Evolutionary conservation across 768 basidiomycete genomes (phyloP).

Genomic region (Inosperma sp.): DNA sequence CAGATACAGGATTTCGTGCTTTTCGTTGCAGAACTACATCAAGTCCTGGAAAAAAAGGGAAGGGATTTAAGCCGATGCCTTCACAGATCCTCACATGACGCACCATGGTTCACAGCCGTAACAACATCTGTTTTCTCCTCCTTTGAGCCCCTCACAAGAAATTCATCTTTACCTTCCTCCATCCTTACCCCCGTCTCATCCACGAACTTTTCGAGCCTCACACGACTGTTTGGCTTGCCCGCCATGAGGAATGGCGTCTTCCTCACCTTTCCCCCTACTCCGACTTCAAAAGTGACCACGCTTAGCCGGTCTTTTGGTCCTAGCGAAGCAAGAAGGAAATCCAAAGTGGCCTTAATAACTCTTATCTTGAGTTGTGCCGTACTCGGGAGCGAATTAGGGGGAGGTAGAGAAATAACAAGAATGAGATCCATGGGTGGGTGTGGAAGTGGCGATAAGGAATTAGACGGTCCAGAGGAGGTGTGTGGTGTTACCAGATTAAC

Average conservation of each 20-base stretch:
- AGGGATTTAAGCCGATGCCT: not conserved
- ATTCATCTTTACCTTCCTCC: constrained; percentile 44
- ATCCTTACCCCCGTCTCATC: constrained; percentile 54
- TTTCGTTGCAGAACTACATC: constrained; percentile 95
- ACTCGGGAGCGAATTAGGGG: constrained; percentile 62
- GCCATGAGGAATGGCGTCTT: constrained; percentile 90
- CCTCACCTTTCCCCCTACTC: constrained; percentile 72
- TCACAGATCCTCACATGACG: constrained; percentile 11
- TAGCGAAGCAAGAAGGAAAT: constrained; percentile 78
- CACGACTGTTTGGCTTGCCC: constrained; percentile 63
- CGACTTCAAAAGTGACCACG: constrained; percentile 90
- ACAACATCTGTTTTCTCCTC: constrained; percentile 98
- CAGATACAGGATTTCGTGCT: constrained; percentile 82
- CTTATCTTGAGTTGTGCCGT: constrained; percentile 84
- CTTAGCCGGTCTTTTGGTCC: constrained; percentile 78
- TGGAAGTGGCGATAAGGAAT: constrained; percentile 72
- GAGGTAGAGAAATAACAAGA: constrained; percentile 84
- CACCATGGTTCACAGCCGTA: constrained; percentile 95
- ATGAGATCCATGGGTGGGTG: constrained; percentile 92
- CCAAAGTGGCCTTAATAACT: constrained; percentile 83
- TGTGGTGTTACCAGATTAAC: constrained; percentile 63
- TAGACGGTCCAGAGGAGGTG: constrained; percentile 69
- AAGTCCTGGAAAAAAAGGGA: constrained; percentile 48
- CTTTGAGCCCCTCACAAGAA: constrained; percentile 66
- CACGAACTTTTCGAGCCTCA: constrained; percentile 71